A percentile compares a stretch with the other conserved stretches of the same genome.
Evolutionary conservation across 2,329 filamentous ascomycete species (phyloP).

Genomic region (Colletotrichum brevisporum): DNA sequence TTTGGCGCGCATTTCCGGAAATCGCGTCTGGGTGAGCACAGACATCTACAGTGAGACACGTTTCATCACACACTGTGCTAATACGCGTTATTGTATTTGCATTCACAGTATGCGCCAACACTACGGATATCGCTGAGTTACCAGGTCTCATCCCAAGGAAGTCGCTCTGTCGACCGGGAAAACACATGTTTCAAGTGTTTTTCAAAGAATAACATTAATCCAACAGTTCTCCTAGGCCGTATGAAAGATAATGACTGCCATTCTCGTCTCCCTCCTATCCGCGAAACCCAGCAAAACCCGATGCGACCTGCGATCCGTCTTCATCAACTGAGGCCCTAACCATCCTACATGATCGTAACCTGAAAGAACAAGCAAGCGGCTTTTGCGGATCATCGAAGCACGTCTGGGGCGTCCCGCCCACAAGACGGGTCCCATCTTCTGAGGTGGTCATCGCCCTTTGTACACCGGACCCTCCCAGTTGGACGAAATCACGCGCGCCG

Average conservation of each 20-base stretch:
- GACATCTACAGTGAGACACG: neutral
- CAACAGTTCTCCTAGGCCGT: conserved; percentile 29
- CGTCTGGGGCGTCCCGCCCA: conserved; percentile 8
- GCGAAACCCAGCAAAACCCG: conserved; percentile 24
- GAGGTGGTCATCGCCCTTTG: conserved; percentile 24
- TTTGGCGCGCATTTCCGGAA: conserved; percentile 25
- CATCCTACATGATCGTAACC: conserved; percentile 38
- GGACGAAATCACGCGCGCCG: conserved; percentile 19
- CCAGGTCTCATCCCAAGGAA: too few species aligned
- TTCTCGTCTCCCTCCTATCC: conserved; percentile 24
- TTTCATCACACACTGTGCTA: neutral
- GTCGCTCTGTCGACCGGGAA: neutral
- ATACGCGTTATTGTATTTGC: neutral
- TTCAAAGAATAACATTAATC: conserved; percentile 31
- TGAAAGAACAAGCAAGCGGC: conserved; percentile 18
- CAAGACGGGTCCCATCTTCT: conserved; percentile 21
- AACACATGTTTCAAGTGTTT: conserved; percentile 6
- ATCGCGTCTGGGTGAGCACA: conserved; percentile 32
- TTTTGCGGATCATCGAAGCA: conserved; percentile 20
- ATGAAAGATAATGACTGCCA: conserved; percentile 35
- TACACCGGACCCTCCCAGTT: conserved; percentile 32
- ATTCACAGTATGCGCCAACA: neutral
- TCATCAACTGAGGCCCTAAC: conserved; percentile 15
- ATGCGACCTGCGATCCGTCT: conserved; percentile 24
- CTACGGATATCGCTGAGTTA: too few species aligned